A percentile compares a stretch with the other conserved stretches of the same genome.
phyloP scores from a whole-genome alignment of 495 filamentous ascomycete species.

The Thozetella sp. region DNA sequence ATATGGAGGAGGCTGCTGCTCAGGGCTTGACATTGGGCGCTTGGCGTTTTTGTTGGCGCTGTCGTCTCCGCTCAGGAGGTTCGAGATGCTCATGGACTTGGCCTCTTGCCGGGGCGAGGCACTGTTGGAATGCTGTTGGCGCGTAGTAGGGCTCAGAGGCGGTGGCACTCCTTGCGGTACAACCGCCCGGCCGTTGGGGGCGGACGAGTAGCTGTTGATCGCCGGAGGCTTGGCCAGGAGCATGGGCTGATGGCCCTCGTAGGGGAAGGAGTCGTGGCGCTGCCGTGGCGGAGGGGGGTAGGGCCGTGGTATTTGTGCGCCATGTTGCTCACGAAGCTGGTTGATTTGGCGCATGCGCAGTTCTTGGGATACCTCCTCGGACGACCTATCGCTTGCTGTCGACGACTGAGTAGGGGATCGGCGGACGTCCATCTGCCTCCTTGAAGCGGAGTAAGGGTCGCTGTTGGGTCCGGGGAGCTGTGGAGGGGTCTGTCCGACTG shows the following conservation, averaged over 20 bases:
- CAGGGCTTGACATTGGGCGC: slow-evolving; percentile 15
- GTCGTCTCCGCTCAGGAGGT: slow-evolving; percentile 36
- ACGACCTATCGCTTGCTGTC: slow-evolving; percentile 32
- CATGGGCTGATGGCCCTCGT: slow-evolving; percentile 13
- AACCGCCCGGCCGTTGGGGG: slow-evolving; percentile 10
- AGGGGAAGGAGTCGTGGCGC: slow-evolving; percentile 16
- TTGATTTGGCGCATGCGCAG: slow-evolving; percentile 23
- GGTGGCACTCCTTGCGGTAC: slow-evolving; percentile 1
- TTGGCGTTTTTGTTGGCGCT: slow-evolving; percentile 23
- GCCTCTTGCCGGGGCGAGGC: slow-evolving; percentile 29
- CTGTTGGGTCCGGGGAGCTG: slow-evolving; percentile 30
- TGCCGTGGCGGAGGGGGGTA: slow-evolving; percentile 17
- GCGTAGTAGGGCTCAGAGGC: slow-evolving; percentile 11
- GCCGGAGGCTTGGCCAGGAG: slow-evolving; percentile 6
- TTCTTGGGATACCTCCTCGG: slow-evolving; percentile 32
- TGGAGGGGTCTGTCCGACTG: slow-evolving; percentile 34
- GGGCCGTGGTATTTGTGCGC: slow-evolving; percentile 16
- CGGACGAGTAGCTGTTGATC: slow-evolving; percentile 7
- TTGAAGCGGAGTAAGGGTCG: slow-evolving; percentile 28
- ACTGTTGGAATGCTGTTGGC: slow-evolving; percentile 14
- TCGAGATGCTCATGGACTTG: slow-evolving; percentile 48
- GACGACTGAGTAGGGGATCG: slow-evolving; percentile 35
- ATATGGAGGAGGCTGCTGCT: slow-evolving; percentile 10
- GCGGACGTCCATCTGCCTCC: slow-evolving; percentile 31
- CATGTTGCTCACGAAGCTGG: slow-evolving; percentile 18